Conservation (phyloP, 306 rosid genomes). For the Fagus crenata region DNA sequence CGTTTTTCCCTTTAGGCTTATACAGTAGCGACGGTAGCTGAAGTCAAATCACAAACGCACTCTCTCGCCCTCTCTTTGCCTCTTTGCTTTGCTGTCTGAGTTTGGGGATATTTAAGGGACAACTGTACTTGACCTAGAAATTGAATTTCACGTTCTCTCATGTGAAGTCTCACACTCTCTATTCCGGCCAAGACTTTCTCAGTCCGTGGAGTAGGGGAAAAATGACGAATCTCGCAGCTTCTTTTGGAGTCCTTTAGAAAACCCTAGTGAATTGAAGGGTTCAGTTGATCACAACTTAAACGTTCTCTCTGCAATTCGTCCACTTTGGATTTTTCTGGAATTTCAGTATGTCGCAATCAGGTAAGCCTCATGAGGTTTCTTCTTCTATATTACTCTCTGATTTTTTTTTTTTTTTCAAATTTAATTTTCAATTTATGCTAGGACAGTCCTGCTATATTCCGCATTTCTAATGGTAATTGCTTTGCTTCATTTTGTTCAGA, state of each 20-base stretch:
- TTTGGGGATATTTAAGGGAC: not conserved
- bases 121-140: not conserved
- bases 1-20: no score
- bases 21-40: not conserved
- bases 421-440: no score
- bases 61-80: not conserved
- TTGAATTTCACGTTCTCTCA: no score
- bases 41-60: not conserved
- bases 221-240: no score
- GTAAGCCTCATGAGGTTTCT: constrained; percentile 24
- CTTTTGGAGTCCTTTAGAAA: not conserved
- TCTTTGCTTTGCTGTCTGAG: not conserved
- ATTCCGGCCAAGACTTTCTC: not conserved
- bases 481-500: not conserved
- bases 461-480: not conserved
- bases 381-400: not conserved
- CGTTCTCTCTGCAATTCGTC: constrained; percentile 29
- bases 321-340: constrained; percentile 23
- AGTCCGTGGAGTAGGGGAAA: not conserved
- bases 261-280: not conserved
- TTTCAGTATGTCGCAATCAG: constrained; percentile 45
- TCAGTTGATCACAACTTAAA: constrained; percentile 20
- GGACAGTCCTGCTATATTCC: not conserved
- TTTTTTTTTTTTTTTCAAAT: not conserved
- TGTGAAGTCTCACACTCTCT: no score